Evolutionary conservation across 169 alveolate species (phyloP).

Genomic region (Hammondia hammondi): DNA sequence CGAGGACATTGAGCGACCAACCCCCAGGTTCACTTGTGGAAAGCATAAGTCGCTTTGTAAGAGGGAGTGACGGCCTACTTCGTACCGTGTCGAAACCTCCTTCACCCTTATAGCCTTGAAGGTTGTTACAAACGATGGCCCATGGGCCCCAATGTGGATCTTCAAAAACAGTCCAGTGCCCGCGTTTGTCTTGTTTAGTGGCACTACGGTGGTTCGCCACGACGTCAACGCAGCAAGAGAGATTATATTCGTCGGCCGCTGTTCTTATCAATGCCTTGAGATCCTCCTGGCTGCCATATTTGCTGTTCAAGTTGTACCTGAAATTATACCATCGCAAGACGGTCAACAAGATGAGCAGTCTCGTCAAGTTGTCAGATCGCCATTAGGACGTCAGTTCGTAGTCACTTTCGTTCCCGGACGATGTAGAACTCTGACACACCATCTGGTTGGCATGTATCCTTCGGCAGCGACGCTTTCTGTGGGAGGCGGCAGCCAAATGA

Average conservation of each 20-base stretch:
- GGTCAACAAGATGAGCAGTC: not conserved
- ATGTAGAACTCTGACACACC: not conserved
- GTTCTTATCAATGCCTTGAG: conserved; percentile 15
- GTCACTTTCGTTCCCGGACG: not conserved
- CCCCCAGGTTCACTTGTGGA: too few species aligned
- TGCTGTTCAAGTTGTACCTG: conserved; percentile 51
- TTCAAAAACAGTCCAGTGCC: conserved; percentile 54
- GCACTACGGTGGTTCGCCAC: conserved; percentile 58
- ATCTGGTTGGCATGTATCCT: conserved; percentile 61
- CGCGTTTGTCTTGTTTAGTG: conserved; percentile 35
- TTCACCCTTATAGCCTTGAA: conserved; percentile 48
- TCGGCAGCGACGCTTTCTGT: conserved; percentile 54
- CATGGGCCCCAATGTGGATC: conserved; percentile 58
- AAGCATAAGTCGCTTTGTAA: not conserved
- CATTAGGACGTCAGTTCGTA: not conserved
- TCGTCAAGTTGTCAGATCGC: not conserved
- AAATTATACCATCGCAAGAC: not conserved
- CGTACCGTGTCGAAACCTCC: conserved; percentile 42
- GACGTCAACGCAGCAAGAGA: conserved; percentile 50
- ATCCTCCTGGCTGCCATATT: conserved; percentile 37
- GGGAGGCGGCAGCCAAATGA: conserved; percentile 55
- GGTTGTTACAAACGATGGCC: conserved; percentile 52
- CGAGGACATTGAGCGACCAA: too few species aligned
- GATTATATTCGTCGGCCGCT: not conserved
- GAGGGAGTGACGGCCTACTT: not conserved